phyloP scores from a whole-genome alignment of 257 asterid species.

The Lantana camara region DNA sequence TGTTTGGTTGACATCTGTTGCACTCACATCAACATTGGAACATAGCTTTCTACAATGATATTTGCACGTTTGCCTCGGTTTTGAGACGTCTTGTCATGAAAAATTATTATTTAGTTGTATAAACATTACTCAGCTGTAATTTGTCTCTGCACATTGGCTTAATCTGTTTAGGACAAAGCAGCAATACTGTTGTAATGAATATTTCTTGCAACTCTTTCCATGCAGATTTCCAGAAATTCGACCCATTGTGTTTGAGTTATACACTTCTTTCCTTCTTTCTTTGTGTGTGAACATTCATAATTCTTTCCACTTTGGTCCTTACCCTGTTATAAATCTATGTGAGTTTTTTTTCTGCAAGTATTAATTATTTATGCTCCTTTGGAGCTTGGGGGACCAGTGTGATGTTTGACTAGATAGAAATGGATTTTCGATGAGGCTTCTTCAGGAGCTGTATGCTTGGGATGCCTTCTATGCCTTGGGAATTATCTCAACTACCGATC shows the following conservation, averaged over 20 bases:
- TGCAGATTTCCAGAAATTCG: too few relatives aligned
- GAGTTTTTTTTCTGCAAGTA: background rate
- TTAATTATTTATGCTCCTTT: background rate
- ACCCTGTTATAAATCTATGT: background rate
- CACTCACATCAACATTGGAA: slow-evolving; percentile 1
- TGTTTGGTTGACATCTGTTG: slow-evolving; percentile 19
- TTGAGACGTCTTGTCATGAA: slow-evolving; percentile 15
- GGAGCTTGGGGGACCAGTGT: background rate
- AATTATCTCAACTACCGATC: too few relatives aligned
- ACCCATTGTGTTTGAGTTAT: too few relatives aligned
- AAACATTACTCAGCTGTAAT: slow-evolving; percentile 24
- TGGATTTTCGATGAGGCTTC: background rate
- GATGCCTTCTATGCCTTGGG: slow-evolving; percentile 10
- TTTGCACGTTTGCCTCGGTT: slow-evolving; percentile 25
- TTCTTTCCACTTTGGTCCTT: background rate
- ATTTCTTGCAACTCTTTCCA: slow-evolving; percentile 1
- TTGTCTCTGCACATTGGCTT: slow-evolving; percentile 14
- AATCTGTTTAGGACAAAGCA: slow-evolving; percentile 7
- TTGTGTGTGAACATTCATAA: too few relatives aligned
- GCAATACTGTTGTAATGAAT: slow-evolving; percentile 3
- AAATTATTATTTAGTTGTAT: slow-evolving; percentile 1
- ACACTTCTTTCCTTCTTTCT: too few relatives aligned
- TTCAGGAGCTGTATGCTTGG: background rate
- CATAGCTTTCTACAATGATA: slow-evolving; percentile 13
- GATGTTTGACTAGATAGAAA: slow-evolving; percentile 18